Conservation (phyloP, 2,329 filamentous ascomycete genomes). For the Aureobasidium uvarum region DNA sequence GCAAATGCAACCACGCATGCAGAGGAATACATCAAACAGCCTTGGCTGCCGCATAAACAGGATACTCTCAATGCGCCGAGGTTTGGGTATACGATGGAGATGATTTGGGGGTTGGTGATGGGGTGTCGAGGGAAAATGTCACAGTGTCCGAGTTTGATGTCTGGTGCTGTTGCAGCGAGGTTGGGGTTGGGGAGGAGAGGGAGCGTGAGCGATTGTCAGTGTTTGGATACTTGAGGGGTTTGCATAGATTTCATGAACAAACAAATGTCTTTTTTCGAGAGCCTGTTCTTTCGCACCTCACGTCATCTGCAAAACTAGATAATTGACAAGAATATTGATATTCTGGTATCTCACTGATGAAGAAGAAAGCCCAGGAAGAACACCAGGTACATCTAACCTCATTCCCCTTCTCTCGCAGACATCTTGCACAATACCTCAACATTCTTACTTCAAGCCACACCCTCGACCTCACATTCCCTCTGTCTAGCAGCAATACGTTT, state of each 20-base stretch:
- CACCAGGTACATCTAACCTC: not conserved
- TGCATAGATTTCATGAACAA: too few relatives aligned
- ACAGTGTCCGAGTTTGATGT: not conserved
- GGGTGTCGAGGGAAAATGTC: not conserved
- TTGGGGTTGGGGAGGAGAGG: not conserved
- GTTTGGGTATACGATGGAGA: constrained; percentile 15
- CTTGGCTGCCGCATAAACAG: not conserved
- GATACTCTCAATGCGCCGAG: not conserved
- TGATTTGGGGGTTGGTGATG: not conserved
- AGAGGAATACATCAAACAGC: not conserved
- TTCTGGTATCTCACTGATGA: too few relatives aligned
- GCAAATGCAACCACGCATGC: not conserved
- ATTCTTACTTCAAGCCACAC: constrained; percentile 10
- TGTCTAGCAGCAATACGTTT: not conserved
- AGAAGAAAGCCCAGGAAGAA: too few relatives aligned
- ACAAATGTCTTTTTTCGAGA: too few relatives aligned
- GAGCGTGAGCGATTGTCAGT: not conserved
- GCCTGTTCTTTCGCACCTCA: too few relatives aligned
- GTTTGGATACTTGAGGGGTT: not conserved
- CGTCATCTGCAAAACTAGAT: too few relatives aligned
- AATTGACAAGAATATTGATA: too few relatives aligned
- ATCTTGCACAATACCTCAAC: not conserved
- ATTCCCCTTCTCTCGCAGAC: not conserved
- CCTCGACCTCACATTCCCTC: not conserved
- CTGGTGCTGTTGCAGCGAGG: not conserved